Evolutionary conservation across 768 basidiomycete genomes (phyloP).

Genomic region (Rhodotorula toruloides): DNA sequence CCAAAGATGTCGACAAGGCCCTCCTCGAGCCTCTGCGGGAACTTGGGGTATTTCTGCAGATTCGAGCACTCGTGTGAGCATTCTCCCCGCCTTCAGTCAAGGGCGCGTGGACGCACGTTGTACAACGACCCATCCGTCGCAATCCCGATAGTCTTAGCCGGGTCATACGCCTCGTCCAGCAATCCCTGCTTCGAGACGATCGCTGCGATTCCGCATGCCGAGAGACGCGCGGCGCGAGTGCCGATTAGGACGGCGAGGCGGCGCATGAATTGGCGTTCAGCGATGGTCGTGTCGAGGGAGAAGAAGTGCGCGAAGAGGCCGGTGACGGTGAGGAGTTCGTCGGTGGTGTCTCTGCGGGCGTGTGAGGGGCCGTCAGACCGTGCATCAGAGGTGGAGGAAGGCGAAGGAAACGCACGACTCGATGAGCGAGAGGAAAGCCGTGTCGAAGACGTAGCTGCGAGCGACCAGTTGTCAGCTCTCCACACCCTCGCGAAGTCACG

Average conservation of each 20-base stretch:
- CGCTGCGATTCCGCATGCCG: constrained; percentile 92
- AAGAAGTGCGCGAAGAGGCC: constrained; percentile 98
- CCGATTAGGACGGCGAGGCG: constrained; percentile 48
- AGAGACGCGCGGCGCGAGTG: constrained; percentile 79
- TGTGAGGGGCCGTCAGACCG: neutral
- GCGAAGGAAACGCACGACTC: constrained; percentile 61
- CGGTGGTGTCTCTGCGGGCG: constrained; percentile 75
- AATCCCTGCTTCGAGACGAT: constrained; percentile 93
- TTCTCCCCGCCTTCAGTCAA: too few relatives aligned
- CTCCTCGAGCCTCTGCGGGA: constrained; percentile 85
- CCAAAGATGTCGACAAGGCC: constrained; percentile 92
- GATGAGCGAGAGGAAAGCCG: constrained; percentile 93
- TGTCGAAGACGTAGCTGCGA: constrained; percentile 71
- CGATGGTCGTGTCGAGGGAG: constrained; percentile 87
- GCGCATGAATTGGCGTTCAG: constrained; percentile 95
- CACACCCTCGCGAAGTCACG: neutral
- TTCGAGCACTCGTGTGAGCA: neutral
- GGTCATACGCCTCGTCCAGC: constrained; percentile 53
- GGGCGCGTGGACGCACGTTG: constrained; percentile 61
- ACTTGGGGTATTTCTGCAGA: constrained; percentile 88
- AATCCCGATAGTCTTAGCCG: constrained; percentile 56
- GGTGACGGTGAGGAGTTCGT: constrained; percentile 92
- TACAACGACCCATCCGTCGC: constrained; percentile 94
- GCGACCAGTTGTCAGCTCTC: neutral
- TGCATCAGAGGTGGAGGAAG: neutral